Conservation (phyloP, 805 yeast species). For the Saccharomycopsis javanensis region DNA sequence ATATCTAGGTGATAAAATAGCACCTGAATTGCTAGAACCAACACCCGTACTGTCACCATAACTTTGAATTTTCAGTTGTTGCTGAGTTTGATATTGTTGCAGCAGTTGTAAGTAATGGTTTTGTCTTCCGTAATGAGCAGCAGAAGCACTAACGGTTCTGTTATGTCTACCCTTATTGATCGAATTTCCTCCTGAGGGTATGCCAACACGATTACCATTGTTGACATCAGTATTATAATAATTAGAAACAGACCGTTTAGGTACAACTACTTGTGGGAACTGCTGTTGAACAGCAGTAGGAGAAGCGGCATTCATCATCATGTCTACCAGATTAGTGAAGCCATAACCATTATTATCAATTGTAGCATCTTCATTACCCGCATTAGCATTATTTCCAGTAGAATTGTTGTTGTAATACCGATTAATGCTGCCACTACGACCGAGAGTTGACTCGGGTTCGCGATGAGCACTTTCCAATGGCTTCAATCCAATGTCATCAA, state of each 20-base stretch:
- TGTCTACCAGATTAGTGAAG: background rate
- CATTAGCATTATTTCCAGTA: background rate
- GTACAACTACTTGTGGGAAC: constrained; percentile 9
- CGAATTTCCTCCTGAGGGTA: constrained; percentile 11
- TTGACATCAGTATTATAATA: background rate
- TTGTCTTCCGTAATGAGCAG: constrained; percentile 15
- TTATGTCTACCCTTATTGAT: constrained; percentile 10
- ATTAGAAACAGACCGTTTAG: background rate
- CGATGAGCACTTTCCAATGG: background rate
- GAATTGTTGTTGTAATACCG: background rate
- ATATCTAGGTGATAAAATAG: constrained; percentile 21
- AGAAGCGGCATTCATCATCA: background rate
- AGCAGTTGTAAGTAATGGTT: background rate
- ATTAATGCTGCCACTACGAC: background rate
- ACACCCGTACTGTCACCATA: constrained; percentile 2
- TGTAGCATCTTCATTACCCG: background rate
- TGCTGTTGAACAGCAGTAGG: constrained; percentile 8
- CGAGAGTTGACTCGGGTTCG: background rate
- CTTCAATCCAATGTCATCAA: background rate
- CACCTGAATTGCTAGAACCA: background rate
- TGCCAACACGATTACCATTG: constrained; percentile 1
- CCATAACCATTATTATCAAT: background rate
- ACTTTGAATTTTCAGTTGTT: background rate
- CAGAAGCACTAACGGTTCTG: constrained; percentile 20
- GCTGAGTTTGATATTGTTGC: background rate